These are phyloP conservation scores for Aspergillus hancockii DNA, from an alignment of 495 filamentous ascomycete genomes.

Conservation along the genomic window DNA sequence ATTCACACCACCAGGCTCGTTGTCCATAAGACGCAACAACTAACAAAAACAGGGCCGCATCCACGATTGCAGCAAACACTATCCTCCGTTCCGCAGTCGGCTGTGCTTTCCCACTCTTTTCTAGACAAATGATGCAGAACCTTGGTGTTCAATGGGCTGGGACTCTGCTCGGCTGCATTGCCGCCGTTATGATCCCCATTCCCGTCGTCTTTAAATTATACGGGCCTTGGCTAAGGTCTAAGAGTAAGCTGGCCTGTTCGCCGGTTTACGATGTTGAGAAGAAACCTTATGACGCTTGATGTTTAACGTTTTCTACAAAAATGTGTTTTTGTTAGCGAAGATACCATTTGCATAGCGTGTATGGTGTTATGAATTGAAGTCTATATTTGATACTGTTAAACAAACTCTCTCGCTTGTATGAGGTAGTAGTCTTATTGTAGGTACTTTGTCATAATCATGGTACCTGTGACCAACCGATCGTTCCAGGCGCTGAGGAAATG, in stretches of 20 bases:
- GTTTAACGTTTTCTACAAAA: neutral
- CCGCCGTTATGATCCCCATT: slow-evolving; percentile 69
- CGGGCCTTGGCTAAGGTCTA: slow-evolving; percentile 33
- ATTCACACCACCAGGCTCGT: slow-evolving; percentile 14
- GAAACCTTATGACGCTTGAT: slow-evolving; percentile 10
- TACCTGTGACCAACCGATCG: too few relatives aligned
- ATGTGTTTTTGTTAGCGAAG: slow-evolving; percentile 5
- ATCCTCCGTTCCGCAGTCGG: slow-evolving; percentile 79
- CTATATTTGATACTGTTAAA: too few relatives aligned
- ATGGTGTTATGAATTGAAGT: neutral
- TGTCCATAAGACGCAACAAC: neutral
- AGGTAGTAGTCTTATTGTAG: too few relatives aligned
- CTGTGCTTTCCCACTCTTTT: slow-evolving; percentile 81
- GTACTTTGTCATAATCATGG: too few relatives aligned
- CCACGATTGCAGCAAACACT: slow-evolving; percentile 86
- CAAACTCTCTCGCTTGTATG: too few relatives aligned
- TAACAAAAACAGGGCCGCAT: slow-evolving; percentile 60
- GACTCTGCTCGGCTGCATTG: slow-evolving; percentile 76
- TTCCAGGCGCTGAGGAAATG: too few relatives aligned
- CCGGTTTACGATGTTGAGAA: slow-evolving; percentile 10
- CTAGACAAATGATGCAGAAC: slow-evolving; percentile 76
- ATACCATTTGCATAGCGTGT: slow-evolving; percentile 11
- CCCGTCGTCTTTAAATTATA: slow-evolving; percentile 48
- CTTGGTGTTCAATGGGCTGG: slow-evolving; percentile 78
- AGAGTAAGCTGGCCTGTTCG: slow-evolving; percentile 33